Percentiles rank a stretch among this genome's conserved stretches.
Conservation (phyloP, 1,139 yeast genomes). For the Zygosaccharomyces sapae region DNA sequence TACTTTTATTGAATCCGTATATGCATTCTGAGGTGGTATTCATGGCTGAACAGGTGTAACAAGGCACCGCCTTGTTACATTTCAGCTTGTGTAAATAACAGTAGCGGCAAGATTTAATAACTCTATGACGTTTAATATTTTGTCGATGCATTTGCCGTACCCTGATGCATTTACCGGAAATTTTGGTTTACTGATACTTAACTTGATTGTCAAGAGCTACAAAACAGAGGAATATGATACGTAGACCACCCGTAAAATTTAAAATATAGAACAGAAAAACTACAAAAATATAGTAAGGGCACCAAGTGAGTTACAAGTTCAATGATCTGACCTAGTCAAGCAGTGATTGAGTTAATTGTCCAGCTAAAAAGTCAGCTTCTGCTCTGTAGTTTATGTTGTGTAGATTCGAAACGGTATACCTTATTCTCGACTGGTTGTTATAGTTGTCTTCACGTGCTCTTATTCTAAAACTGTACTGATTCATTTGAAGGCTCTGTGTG, state of each 20-base stretch:
- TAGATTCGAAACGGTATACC: conserved; percentile 63
- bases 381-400: conserved; percentile 53
- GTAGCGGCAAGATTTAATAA: conserved; percentile 26
- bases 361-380: conserved; percentile 59
- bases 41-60: conserved; percentile 21
- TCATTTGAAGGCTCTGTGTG: conserved; percentile 54
- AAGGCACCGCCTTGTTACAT: conserved; percentile 26
- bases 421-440: conserved; percentile 70
- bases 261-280: neutral
- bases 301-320: neutral
- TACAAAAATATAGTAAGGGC: neutral
- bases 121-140: conserved; percentile 25
- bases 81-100: conserved; percentile 29
- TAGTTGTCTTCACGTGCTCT: conserved; percentile 82
- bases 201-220: too few relatives aligned
- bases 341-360: conserved; percentile 26
- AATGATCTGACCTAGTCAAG: conserved; percentile 3
- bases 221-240: too few relatives aligned
- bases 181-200: too few relatives aligned
- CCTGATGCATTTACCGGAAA: too few relatives aligned
- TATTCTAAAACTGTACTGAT: conserved; percentile 68
- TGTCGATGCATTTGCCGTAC: conserved; percentile 13
- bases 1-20: conserved; percentile 22
- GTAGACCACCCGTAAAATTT: too few relatives aligned
- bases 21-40: conserved; percentile 16